A percentile compares a stretch with the other conserved stretches of the same genome.
Evolutionary conservation across 1,139 yeast species (phyloP).

Genomic region (Ogataea hybrid): DNA sequence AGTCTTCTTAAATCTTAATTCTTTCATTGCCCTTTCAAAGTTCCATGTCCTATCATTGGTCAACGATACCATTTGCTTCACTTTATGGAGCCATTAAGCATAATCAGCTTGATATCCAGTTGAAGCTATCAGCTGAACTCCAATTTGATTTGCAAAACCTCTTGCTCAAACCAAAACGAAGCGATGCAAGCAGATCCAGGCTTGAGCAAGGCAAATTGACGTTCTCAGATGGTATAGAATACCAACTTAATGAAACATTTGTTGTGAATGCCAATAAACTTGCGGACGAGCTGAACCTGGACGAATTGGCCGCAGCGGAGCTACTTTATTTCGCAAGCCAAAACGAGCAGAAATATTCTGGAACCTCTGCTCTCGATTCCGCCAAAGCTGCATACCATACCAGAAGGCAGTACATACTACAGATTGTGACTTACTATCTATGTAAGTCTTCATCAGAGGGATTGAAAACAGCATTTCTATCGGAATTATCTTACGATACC

Average conservation of each 20-base stretch:
- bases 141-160: slow-evolving; percentile 49
- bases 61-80: slow-evolving; percentile 31
- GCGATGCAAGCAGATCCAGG: slow-evolving; percentile 50
- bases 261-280: slow-evolving; percentile 46
- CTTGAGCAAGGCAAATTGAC: slow-evolving; percentile 54
- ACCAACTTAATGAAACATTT: slow-evolving; percentile 52
- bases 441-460: slow-evolving; percentile 12
- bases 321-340: slow-evolving; percentile 48
- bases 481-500: slow-evolving; percentile 10
- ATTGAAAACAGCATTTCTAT: neutral
- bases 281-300: slow-evolving; percentile 67
- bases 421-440: slow-evolving; percentile 61
- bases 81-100: slow-evolving; percentile 34
- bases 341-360: slow-evolving; percentile 39
- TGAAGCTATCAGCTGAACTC: slow-evolving; percentile 25
- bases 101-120: slow-evolving; percentile 33
- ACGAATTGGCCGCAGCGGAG: slow-evolving; percentile 65
- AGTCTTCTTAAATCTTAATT: too few species aligned
- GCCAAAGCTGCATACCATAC: slow-evolving; percentile 71
- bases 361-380: too few species aligned
- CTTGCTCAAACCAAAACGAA: slow-evolving; percentile 50
- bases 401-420: slow-evolving; percentile 69
- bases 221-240: slow-evolving; percentile 46
- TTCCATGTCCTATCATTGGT: slow-evolving; percentile 27
- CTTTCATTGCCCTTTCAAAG: neutral